phyloP scores from a whole-genome alignment of 257 asterid species.

The Solanum dulcamara region DNA sequence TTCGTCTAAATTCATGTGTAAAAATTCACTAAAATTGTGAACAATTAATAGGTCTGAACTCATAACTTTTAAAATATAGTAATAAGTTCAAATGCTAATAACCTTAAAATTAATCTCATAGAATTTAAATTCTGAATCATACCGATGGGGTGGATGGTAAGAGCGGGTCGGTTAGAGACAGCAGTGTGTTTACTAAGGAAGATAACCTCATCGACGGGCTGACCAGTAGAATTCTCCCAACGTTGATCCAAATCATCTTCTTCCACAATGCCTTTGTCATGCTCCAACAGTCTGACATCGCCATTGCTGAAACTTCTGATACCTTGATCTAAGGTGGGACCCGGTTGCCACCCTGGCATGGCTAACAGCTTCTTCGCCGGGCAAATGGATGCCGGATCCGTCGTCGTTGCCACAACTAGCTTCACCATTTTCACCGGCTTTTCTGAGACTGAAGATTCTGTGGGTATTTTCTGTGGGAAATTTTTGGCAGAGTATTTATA shows the following conservation, averaged over 20 bases:
- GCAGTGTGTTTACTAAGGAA: conserved; percentile 82
- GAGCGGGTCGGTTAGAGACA: conserved; percentile 68
- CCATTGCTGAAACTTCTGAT: conserved; percentile 56
- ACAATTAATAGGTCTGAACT: background rate
- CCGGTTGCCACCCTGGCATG: conserved; percentile 75
- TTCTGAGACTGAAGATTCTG: background rate
- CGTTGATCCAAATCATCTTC: conserved; percentile 76
- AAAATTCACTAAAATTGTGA: background rate
- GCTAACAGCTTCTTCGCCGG: conserved; percentile 66
- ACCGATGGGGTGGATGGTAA: conserved; percentile 89
- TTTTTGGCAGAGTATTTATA: background rate
- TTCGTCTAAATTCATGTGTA: too few species aligned
- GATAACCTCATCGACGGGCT: conserved; percentile 60
- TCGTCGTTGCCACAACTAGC: conserved; percentile 77
- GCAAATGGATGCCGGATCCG: conserved; percentile 77
- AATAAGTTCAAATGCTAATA: background rate
- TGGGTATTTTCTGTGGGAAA: background rate
- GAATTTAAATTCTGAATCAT: background rate
- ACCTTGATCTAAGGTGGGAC: conserved; percentile 41
- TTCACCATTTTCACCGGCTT: conserved; percentile 37
- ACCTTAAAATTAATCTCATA: background rate
- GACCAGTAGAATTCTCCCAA: conserved; percentile 71
- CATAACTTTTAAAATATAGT: background rate
- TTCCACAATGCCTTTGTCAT: conserved; percentile 47
- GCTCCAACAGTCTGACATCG: conserved; percentile 54